Evolutionary conservation across 1,284 basidiomycete genomes (phyloP).

Genomic region (Crucibulum cyathiforme): DNA sequence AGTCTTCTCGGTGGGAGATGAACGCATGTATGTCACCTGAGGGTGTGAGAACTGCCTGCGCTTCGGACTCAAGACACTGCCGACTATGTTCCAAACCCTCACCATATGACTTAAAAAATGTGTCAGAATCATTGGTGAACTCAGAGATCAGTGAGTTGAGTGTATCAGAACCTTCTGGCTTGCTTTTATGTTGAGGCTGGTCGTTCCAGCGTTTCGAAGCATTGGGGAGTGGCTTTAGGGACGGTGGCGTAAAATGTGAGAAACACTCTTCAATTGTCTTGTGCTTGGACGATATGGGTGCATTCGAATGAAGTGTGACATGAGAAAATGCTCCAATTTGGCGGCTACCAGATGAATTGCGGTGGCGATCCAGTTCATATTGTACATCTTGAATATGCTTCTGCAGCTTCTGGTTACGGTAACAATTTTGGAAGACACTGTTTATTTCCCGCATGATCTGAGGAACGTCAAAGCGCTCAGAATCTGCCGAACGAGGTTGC

Average conservation of each 20-base stretch:
- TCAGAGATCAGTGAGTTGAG: not conserved
- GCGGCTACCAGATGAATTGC: not conserved
- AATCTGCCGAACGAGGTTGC: not conserved
- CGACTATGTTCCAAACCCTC: conserved; percentile 9
- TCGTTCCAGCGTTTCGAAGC: not conserved
- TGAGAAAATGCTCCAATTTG: not conserved
- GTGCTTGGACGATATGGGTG: not conserved
- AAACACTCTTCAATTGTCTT: not conserved
- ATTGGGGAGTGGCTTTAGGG: not conserved
- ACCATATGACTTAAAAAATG: not conserved
- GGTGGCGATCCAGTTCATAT: not conserved
- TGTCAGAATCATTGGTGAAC: not conserved
- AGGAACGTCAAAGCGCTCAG: not conserved
- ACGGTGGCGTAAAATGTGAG: not conserved
- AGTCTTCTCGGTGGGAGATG: conserved; percentile 9
- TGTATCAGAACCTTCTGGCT: not conserved
- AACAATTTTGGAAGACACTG: not conserved
- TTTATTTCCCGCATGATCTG: not conserved
- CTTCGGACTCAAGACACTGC: not conserved
- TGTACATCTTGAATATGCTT: not conserved
- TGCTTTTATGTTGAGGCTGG: not conserved
- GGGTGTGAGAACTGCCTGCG: not conserved
- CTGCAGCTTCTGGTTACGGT: not conserved
- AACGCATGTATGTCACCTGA: conserved; percentile 1
- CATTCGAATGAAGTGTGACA: not conserved